Base-by-base conservation (phyloP, 2,329 filamentous ascomycete species). In the Trichoderma lentiforme region DNA sequence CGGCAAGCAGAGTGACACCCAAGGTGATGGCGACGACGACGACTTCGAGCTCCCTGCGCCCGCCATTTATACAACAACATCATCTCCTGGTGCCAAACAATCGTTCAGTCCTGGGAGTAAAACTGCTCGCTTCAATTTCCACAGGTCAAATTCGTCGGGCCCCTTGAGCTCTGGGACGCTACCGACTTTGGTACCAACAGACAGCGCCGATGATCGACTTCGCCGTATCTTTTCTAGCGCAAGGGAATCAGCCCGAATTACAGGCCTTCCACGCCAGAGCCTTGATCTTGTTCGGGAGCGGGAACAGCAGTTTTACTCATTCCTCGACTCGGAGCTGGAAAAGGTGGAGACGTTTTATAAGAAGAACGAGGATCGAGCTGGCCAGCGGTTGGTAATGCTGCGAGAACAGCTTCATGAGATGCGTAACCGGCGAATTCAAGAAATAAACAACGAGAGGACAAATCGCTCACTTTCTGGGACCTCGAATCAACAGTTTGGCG, bases 291-390 rank as follows among this genome's bases (percentile, higher is more conserved):
- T 97, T 4, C 91, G 93, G 58, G 85, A 90, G 71, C 88, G 90
- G 21, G 91, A 97, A 80, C 88, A 87, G n/a, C 93, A 97, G 15
- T 98, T 99, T 79, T 95, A 95, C 80, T 82, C 85, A 0, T 99
- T 96, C 77, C 84, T 99, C 68, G 93, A 98, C 76, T 84, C 84
- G 11, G 92, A 99, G 82, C 84, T 99, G 15, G 86, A 91, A n/a
- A 99, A 98, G 82, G 93, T 99, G 12, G 95, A 99, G 79, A 83
- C 85, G 0, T 99, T 99, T 78, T 98, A 98, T 84, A 90, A 89
- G 76, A 84, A 89, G 75, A 98, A 98, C 79, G 96, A 99, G 79
- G 88, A 93, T 32, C 93, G 98, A 79, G 93, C 95, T 0, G 92
- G 90, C 0, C 84, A 91, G 70, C 89, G 95, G 2, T 83, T 98